Conservation (phyloP, 805 yeast genomes). For the Yamadazyma nakazawae region DNA sequence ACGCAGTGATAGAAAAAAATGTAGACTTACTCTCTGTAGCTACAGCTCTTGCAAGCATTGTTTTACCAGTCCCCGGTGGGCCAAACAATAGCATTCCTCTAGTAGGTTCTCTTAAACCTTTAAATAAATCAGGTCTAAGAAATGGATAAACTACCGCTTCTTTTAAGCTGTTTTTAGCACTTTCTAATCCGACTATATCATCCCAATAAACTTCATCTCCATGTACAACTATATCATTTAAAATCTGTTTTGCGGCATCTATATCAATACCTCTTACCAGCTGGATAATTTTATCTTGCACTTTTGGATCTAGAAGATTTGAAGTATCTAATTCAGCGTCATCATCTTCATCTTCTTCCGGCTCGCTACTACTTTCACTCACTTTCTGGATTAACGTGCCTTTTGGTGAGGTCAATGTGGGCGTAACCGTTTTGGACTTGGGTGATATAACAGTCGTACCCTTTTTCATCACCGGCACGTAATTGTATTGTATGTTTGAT, state of each 20-base stretch:
- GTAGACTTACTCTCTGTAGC: slow-evolving; percentile 94
- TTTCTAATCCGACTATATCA: slow-evolving; percentile 87
- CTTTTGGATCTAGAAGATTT: slow-evolving; percentile 19
- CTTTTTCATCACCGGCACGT: slow-evolving; percentile 17
- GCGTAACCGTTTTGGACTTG: background rate
- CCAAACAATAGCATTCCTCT: slow-evolving; percentile 96
- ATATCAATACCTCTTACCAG: slow-evolving; percentile 71
- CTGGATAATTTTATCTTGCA: slow-evolving; percentile 39
- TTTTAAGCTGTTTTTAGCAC: slow-evolving; percentile 84
- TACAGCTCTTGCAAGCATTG: slow-evolving; percentile 95
- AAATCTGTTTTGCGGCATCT: slow-evolving; percentile 73
- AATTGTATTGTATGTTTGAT: slow-evolving; percentile 32
- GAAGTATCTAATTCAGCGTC: slow-evolving; percentile 19
- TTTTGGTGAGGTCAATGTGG: background rate
- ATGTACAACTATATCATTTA: slow-evolving; percentile 81
- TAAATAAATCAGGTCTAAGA: slow-evolving; percentile 86
- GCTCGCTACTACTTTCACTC: slow-evolving; percentile 9
- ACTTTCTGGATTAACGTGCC: background rate
- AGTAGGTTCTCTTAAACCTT: slow-evolving; percentile 90
- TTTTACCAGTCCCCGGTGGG: slow-evolving; percentile 99
- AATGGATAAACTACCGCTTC: slow-evolving; percentile 97
- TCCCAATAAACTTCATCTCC: slow-evolving; percentile 95
- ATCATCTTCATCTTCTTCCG: slow-evolving; percentile 21
- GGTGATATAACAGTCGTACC: slow-evolving; percentile 7
- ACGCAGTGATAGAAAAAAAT: slow-evolving; percentile 86